Evolutionary conservation across 1,284 basidiomycete genomes (phyloP), one percentile per base, ranked within the genome.

Genomic region (Sparassis latifolia): DNA sequence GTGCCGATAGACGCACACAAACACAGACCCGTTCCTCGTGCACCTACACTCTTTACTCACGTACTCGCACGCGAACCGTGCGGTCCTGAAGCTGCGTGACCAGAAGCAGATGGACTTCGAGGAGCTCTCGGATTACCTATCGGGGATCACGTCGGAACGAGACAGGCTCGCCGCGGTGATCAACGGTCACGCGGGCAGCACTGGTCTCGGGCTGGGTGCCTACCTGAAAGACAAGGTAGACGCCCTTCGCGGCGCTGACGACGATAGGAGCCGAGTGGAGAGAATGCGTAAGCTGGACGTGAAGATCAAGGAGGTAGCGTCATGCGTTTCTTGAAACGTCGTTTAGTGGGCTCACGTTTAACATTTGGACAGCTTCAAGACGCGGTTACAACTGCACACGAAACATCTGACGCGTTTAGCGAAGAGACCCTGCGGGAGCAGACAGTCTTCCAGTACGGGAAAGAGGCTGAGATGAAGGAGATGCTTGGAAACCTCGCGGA

Each of bases 61-160:
- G 5, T 98, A 97, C 66, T 89, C 93, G 0, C 82, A 89, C 58
- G 85, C 92, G 30, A 96, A 98, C 62, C 84, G 91, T 47, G 84
- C 86, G 5, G 92, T 97, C 4, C 79, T 99, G 54, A 96, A 92
- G 68, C 78, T 97, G 35, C 85, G 97, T 44, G 97, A 99, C 67
- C 93, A 98, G 70, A 99, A 98, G 69, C 97, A 99, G 68, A 82
- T 98, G 49, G 96, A 99, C 66, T 97, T 98, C 59, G 96, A 99
- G 69, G 96, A 98, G 64, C 80, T 98, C 4, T 95, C 93, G 4
- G 91, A 94, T 51, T 99, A 99, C 68, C 77, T 99, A 4, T 91
- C 91, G 2, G 89, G 88, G 5, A 84, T 97, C 32, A 94, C 92
- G 0, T 77, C 83, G 5, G 96, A 99, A 70, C 86, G 96, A 9